These are phyloP conservation scores for Hymenoscyphus linearis DNA, from an alignment of 2,329 filamentous ascomycete genomes.

Conservation along the genomic window DNA sequence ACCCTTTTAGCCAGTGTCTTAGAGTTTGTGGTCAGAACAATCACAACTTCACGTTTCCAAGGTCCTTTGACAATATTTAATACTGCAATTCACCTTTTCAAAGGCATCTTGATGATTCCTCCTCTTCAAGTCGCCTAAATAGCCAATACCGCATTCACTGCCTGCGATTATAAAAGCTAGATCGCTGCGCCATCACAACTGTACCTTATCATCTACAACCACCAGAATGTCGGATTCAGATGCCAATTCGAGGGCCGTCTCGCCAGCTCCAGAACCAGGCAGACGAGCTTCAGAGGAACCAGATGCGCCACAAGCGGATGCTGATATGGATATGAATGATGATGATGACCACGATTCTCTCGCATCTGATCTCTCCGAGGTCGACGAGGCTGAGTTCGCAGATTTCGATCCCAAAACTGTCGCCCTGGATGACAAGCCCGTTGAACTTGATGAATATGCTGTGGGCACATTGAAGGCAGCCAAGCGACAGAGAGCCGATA, in stretches of 20 bases:
- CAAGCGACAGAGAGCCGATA: slow-evolving; percentile 60
- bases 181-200: neutral
- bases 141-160: neutral
- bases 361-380: slow-evolving; percentile 56
- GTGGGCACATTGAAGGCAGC: slow-evolving; percentile 58
- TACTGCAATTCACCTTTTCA: neutral
- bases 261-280: slow-evolving; percentile 21
- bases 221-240: slow-evolving; percentile 29
- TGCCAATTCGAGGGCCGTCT: slow-evolving; percentile 16
- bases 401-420: slow-evolving; percentile 63
- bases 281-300: slow-evolving; percentile 21
- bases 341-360: slow-evolving; percentile 28
- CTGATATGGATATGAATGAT: slow-evolving; percentile 27
- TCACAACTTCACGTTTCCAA: neutral
- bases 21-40: neutral
- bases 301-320: slow-evolving; percentile 24
- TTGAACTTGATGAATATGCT: slow-evolving; percentile 64
- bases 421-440: slow-evolving; percentile 56
- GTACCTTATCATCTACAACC: slow-evolving; percentile 4
- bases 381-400: slow-evolving; percentile 65
- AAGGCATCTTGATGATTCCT: neutral
- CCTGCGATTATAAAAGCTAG: neutral
- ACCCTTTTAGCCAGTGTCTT: neutral
- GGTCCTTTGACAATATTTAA: slow-evolving; percentile 1
- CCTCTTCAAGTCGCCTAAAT: neutral